Base-by-base conservation (phyloP, 164 flowering plant species). In the Warburgia ugandensis region DNA sequence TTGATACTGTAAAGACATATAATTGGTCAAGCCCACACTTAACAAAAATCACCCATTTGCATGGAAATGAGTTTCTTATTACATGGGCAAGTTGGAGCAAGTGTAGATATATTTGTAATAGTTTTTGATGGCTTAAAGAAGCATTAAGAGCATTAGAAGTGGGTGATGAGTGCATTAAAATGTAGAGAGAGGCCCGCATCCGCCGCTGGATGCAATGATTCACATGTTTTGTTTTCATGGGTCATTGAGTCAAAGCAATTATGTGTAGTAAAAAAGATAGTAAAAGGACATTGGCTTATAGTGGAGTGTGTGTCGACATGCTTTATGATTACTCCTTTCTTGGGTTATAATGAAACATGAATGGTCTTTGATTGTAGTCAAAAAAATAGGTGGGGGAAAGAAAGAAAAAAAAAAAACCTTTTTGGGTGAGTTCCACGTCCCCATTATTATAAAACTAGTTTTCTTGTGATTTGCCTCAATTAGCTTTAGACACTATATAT, bases 331-430 rank as follows among this genome's bases (percentile, higher is more conserved):
- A 37, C 56, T 50, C 49, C 52, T 62, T 62, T 62, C 44, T 48
- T 38, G 39, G 27, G 45, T 54, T 32, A 54, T 54, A 32, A 56
- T 56, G 47, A 50, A 40, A 38, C 49, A 45, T 37, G 52, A 29
- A 55, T 55, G 46, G 47, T 20, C 35, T 36, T 62, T 62, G 60
- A 50, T 71, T 71, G 43, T 40, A 20, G 59, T 62, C 67, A 61
- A 60, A 51, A 52, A 29, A 42, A 42, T 14, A n/a, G 33, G 30
- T 4, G 37, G 38, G 11, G 17, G 23, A 13, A 5, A 25, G 10
- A 25, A 6, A 38, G 19, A 11, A 40, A 51, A 33, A n/a, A 32
- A 29, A n/a, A n/a, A 20, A 38, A 26, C 40, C 14, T 46, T 30
- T 50, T 26, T 60, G 19, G 55, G 60, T 60, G 63, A 60, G 45